A percentile compares a stretch with the other conserved stretches of the same genome.
phyloP scores from a whole-genome alignment of 352 stramenopile species.

The Globisporangium perplexum region DNA sequence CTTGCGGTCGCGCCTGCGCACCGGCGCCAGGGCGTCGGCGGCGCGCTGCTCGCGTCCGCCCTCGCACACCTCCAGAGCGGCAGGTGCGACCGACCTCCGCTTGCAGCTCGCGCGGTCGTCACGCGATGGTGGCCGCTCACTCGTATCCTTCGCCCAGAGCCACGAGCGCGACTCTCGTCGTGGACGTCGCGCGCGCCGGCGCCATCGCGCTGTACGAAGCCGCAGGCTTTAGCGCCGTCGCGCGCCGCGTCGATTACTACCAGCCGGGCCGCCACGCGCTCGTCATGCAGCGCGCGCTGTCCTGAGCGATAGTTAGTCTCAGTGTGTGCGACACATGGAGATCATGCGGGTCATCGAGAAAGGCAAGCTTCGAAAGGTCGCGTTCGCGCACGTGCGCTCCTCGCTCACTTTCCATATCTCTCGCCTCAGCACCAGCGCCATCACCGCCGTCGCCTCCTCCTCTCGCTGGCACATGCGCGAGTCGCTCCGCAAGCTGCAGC shows the following conservation, averaged over 20 bases:
- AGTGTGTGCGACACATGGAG: too few species aligned
- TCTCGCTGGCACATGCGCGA: not conserved
- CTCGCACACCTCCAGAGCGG: constrained; percentile 22
- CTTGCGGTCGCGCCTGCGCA: constrained; percentile 30
- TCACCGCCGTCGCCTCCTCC: not conserved
- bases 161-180: constrained; percentile 18
- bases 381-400: too few species aligned
- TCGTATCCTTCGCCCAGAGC: constrained; percentile 1
- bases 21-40: constrained; percentile 25
- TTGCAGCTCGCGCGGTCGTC: too few species aligned
- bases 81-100: constrained; percentile 11
- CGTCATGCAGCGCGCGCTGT: constrained; percentile 22
- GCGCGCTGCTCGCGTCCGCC: constrained; percentile 24
- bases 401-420: not conserved
- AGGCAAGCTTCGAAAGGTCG: too few species aligned
- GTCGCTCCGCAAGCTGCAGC: constrained; percentile 10
- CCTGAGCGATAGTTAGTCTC: not conserved
- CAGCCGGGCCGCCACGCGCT: constrained; percentile 29
- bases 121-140: too few species aligned
- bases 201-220: constrained; percentile 39
- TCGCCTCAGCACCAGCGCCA: not conserved
- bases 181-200: constrained; percentile 24
- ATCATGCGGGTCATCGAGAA: too few species aligned
- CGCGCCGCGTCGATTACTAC: constrained; percentile 35
- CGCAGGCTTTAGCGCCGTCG: constrained; percentile 23